These are phyloP conservation scores for Pseudocercospora fijiensis DNA, from an alignment of 2,329 filamentous ascomycete genomes.

Conservation along the genomic window DNA sequence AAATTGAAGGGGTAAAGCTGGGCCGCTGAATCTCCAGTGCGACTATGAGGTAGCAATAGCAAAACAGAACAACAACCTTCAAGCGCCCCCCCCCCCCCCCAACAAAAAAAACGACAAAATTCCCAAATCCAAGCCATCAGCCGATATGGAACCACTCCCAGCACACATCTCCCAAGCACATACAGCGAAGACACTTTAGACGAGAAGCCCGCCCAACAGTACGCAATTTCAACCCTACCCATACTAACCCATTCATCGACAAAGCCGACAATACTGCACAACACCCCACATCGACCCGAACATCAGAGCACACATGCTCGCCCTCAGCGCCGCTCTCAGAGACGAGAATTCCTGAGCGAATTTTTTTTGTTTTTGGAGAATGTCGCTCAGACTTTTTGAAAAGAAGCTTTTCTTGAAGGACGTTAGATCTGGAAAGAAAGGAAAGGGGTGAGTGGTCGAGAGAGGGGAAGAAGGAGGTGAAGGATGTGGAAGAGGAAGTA, in stretches of 20 bases:
- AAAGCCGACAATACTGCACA: background rate
- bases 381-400: background rate
- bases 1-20: too few species aligned
- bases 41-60: too few species aligned
- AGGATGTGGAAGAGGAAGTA: constrained; percentile 7
- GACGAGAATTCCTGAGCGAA: constrained; percentile 10
- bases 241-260: background rate
- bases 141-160: background rate
- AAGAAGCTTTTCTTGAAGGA: constrained; percentile 2
- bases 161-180: background rate
- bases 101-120: background rate
- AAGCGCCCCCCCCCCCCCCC: too few species aligned
- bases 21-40: too few species aligned
- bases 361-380: constrained; percentile 3
- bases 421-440: constrained; percentile 7
- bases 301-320: constrained; percentile 8
- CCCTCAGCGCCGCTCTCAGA: constrained; percentile 13
- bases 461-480: constrained; percentile 14
- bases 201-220: background rate
- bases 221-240: background rate
- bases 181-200: background rate
- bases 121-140: background rate
- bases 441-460: constrained; percentile 3
- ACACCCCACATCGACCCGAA: constrained; percentile 12
- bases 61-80: too few species aligned